Conservation (phyloP, 1,284 basidiomycete genomes). For the Chalciporus sp. region DNA sequence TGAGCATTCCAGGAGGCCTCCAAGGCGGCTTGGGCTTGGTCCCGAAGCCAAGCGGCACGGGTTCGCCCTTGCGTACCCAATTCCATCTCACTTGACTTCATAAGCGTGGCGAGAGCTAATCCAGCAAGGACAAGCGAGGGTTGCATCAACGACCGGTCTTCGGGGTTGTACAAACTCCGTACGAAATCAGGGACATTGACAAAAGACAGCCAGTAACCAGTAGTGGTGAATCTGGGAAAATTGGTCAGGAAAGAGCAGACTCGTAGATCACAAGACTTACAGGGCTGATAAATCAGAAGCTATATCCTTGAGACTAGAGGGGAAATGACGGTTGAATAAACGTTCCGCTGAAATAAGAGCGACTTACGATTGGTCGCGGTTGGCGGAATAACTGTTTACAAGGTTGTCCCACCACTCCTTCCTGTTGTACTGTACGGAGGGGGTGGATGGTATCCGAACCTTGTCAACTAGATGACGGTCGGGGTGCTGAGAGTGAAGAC, state of each 20-base stretch:
- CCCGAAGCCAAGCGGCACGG: constrained; percentile 54
- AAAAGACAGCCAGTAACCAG: constrained; percentile 65
- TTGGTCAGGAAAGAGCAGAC: constrained; percentile 8
- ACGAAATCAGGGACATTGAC: constrained; percentile 59
- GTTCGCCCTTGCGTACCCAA: constrained; percentile 50
- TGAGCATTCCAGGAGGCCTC: constrained; percentile 52
- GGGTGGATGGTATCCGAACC: constrained; percentile 41
- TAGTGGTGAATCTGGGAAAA: constrained; percentile 45
- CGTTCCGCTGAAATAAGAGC: background rate
- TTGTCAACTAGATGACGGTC: constrained; percentile 37
- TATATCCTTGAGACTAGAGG: constrained; percentile 52
- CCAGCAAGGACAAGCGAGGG: constrained; percentile 68
- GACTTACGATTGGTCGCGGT: constrained; percentile 47
- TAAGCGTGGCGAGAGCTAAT: constrained; percentile 70
- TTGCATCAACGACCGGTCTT: constrained; percentile 56
- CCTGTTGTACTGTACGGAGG: constrained; percentile 47
- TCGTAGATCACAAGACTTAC: constrained; percentile 40
- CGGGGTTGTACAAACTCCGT: constrained; percentile 52
- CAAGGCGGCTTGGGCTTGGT: constrained; percentile 55
- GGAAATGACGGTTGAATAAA: constrained; percentile 11
- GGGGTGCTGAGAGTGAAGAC: constrained; percentile 19
- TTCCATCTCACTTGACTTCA: constrained; percentile 71
- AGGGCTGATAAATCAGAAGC: constrained; percentile 55
- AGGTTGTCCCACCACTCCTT: constrained; percentile 69
- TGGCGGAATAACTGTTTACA: constrained; percentile 47